Percentiles rank a stretch among this genome's conserved stretches.
Conservation (phyloP, 257 asterid genomes). For the Gentiana dahurica region DNA sequence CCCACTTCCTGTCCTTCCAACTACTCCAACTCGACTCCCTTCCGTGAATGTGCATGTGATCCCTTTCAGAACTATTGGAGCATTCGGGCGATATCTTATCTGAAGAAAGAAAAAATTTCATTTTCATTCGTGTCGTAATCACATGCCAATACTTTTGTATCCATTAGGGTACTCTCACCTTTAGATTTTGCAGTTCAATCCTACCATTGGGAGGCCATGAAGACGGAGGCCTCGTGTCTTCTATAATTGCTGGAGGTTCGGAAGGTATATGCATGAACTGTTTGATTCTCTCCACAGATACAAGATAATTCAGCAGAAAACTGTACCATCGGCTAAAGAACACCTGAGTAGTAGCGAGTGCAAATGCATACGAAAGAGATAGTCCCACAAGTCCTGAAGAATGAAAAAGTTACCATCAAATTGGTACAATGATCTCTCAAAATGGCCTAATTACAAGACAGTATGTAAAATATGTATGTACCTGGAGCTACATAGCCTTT, state of each 20-base stretch:
- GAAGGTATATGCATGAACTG: constrained; percentile 67
- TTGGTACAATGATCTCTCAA: too few relatives aligned
- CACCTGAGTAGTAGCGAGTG: constrained; percentile 46
- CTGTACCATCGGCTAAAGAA: constrained; percentile 54
- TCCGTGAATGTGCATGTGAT: constrained; percentile 58
- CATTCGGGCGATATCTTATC: constrained; percentile 64
- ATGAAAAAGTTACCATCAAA: not conserved
- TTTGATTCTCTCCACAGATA: constrained; percentile 67
- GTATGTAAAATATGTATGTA: constrained; percentile 6
- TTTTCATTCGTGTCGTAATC: too few relatives aligned
- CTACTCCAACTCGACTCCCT: constrained; percentile 64
- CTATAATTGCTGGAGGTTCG: constrained; percentile 52
- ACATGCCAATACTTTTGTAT: too few relatives aligned
- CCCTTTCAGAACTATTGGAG: constrained; percentile 72
- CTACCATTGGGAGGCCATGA: constrained; percentile 67
- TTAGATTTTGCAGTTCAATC: constrained; percentile 44
- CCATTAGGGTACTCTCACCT: constrained; percentile 22
- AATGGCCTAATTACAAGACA: not conserved
- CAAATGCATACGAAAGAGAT: constrained; percentile 66
- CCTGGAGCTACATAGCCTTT: constrained; percentile 48
- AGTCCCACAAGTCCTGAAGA: constrained; percentile 66
- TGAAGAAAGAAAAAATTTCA: constrained; percentile 9
- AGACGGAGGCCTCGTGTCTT: constrained; percentile 40
- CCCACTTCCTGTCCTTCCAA: constrained; percentile 90
- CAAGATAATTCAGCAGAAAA: constrained; percentile 41